Conservation (phyloP, 2,329 filamentous ascomycete genomes). For the Fusarium coffeatum region DNA sequence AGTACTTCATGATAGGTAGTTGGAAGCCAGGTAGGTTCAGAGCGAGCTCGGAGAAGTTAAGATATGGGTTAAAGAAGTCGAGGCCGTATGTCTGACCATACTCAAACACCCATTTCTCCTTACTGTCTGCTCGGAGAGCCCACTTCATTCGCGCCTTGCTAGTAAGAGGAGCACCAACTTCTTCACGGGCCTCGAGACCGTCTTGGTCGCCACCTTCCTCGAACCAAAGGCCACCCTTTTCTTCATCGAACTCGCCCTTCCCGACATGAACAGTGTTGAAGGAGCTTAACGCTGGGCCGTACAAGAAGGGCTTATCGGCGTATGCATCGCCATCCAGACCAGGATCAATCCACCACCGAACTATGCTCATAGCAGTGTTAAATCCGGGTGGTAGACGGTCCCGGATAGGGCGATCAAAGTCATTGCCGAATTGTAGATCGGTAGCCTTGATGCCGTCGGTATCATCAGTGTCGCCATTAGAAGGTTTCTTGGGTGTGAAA, state of each 20-base stretch:
- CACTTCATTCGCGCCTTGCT: conserved; percentile 69
- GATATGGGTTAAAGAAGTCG: conserved; percentile 89
- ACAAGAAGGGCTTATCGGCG: conserved; percentile 86
- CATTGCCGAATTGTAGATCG: conserved; percentile 91
- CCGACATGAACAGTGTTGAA: conserved; percentile 83
- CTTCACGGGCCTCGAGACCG: conserved; percentile 59
- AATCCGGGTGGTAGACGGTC: conserved; percentile 89
- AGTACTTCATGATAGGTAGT: conserved; percentile 79
- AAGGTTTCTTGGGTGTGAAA: conserved; percentile 74
- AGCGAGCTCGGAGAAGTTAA: conserved; percentile 83
- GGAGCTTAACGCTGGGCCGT: conserved; percentile 81
- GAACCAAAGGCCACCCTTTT: conserved; percentile 66
- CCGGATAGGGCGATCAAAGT: conserved; percentile 91
- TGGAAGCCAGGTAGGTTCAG: conserved; percentile 78
- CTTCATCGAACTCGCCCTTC: conserved; percentile 58
- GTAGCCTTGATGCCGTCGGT: conserved; percentile 69
- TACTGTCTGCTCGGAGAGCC: conserved; percentile 63
- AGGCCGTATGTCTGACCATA: conserved; percentile 64
- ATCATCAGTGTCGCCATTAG: conserved; percentile 19
- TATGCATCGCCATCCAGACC: conserved; percentile 91
- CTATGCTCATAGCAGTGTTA: conserved; percentile 83
- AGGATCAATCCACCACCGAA: conserved; percentile 92
- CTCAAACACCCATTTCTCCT: conserved; percentile 66
- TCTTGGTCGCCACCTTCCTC: conserved; percentile 74
- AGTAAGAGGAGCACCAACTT: conserved; percentile 63